A percentile compares a stretch with the other conserved stretches of the same genome.
These are phyloP conservation scores for Chlorella ohadii DNA, from an alignment of 139 green algal genomes.

Conservation along the genomic window DNA sequence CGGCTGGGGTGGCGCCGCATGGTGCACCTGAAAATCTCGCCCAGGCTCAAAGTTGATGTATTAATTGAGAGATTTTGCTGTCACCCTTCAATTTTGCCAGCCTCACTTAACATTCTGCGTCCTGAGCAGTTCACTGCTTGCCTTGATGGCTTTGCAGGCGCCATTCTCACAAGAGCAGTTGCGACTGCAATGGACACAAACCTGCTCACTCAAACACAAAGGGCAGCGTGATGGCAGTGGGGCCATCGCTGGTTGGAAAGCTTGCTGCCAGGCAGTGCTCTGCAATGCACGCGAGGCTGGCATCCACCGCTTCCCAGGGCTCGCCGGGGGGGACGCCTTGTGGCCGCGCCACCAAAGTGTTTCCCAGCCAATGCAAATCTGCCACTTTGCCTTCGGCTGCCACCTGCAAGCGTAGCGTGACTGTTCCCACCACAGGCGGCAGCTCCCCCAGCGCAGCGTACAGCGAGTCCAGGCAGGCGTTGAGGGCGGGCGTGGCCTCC, in stretches of 20 bases:
- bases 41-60: too few relatives aligned
- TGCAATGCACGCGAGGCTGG: slow-evolving; percentile 32
- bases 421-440: slow-evolving; percentile 42
- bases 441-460: slow-evolving; percentile 55
- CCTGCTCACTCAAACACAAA: slow-evolving; percentile 38
- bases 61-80: too few relatives aligned
- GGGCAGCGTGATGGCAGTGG: slow-evolving; percentile 38
- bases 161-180: too few relatives aligned
- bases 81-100: too few relatives aligned
- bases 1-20: too few relatives aligned
- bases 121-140: too few relatives aligned
- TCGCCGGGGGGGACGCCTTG: slow-evolving; percentile 14
- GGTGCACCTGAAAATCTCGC: too few relatives aligned
- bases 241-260: slow-evolving; percentile 7
- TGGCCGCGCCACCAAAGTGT: slow-evolving; percentile 64
- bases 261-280: slow-evolving; percentile 26
- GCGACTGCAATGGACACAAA: too few relatives aligned
- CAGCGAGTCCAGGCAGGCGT: slow-evolving; percentile 47
- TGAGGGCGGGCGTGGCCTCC: slow-evolving; percentile 51
- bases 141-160: too few relatives aligned
- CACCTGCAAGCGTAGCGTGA: slow-evolving; percentile 47
- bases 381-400: slow-evolving; percentile 40
- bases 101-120: too few relatives aligned
- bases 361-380: slow-evolving; percentile 51
- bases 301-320: slow-evolving; percentile 17